Evolutionary conservation across 2,329 filamentous ascomycete genomes (phyloP), one percentile per base, ranked within the genome.

Genomic region (Hypocrella siamensis): DNA sequence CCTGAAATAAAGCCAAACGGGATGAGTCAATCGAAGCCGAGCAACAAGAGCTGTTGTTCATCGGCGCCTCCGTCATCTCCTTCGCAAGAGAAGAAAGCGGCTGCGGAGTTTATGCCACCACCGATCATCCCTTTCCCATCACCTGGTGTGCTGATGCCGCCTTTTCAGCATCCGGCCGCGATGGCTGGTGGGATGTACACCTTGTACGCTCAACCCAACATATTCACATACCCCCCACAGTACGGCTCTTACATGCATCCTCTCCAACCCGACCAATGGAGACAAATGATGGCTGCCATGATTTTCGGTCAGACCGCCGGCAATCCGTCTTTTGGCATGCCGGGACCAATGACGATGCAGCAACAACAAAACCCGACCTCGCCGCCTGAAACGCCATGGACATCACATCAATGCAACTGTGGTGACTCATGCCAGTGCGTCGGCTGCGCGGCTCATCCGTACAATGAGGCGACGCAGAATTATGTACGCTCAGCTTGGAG

Each of bases 401-500:
- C 50, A 15, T 54, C 47, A 32, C 56, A 56, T 28, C 56, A 51
- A 33, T 82, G 77, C 42, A 59, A 60, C 30, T 82, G 77, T 44
- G 77, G 77, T 15, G 68, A 75, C 33, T 58, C 58, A 18, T 82
- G 77, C 40, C 65, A 74, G 40, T 82, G 77, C 45, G 57, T 80
- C 22, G 76, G 75, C 9, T 82, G 77, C 46, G 63, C 72, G 5
- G 70, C 69, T 3, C 75, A 80, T 46, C 73, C 76, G 10, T 77
- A 74, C 44, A 80, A 80, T 41, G 61, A 70, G 6, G 68, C 73
- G 16, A 79, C 69, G 31, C 65, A 60, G 38, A 60, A 57, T 31
- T 62, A 61, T 35, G 58, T 75, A 3, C 56, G 63, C 31, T 65
- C 63, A 6, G 63, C 63, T 2, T 61, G 53, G 49, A 51, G 53